These are phyloP conservation scores for Sarocladiaceae sp. DNA, from an alignment of 2,329 filamentous ascomycete species.

Conservation along the genomic window DNA sequence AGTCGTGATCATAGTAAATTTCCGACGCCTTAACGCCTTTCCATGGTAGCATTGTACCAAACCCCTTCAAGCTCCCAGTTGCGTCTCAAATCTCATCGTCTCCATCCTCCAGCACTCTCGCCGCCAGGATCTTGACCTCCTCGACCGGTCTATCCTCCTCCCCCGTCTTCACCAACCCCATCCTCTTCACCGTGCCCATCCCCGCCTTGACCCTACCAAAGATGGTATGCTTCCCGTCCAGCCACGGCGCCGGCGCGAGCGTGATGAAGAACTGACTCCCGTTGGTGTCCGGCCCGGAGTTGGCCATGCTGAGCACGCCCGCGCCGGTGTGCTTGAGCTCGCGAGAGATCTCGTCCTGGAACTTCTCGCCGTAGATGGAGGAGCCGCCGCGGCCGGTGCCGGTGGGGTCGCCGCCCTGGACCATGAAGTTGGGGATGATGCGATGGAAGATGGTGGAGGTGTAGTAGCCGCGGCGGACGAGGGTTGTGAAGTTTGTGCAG, in stretches of 20 bases:
- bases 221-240: slow-evolving; percentile 95
- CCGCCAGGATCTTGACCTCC: slow-evolving; percentile 72
- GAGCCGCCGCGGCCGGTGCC: slow-evolving; percentile 84
- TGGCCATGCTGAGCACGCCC: slow-evolving; percentile 94
- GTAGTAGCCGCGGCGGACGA: slow-evolving; percentile 82
- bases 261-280: slow-evolving; percentile 96
- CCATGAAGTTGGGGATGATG: slow-evolving; percentile 94
- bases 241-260: slow-evolving; percentile 86
- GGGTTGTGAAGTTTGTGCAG: slow-evolving; percentile 79
- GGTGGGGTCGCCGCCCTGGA: slow-evolving; percentile 90
- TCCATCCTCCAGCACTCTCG: slow-evolving; percentile 55
- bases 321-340: slow-evolving; percentile 85
- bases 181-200: slow-evolving; percentile 74
- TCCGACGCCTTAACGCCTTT: too few species aligned
- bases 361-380: slow-evolving; percentile 89
- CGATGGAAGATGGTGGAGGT: slow-evolving; percentile 82
- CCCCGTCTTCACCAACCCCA: slow-evolving; percentile 82
- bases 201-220: slow-evolving; percentile 86
- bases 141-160: slow-evolving; percentile 74
- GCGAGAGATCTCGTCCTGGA: slow-evolving; percentile 81
- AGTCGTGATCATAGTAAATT: too few species aligned
- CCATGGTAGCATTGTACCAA: too few species aligned
- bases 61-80: too few species aligned
- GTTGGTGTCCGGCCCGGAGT: slow-evolving; percentile 87
- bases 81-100: slow-evolving; percentile 9